Evolutionary conservation across 345 rosid species (phyloP).

Genomic region (Aethionema arabicum): DNA sequence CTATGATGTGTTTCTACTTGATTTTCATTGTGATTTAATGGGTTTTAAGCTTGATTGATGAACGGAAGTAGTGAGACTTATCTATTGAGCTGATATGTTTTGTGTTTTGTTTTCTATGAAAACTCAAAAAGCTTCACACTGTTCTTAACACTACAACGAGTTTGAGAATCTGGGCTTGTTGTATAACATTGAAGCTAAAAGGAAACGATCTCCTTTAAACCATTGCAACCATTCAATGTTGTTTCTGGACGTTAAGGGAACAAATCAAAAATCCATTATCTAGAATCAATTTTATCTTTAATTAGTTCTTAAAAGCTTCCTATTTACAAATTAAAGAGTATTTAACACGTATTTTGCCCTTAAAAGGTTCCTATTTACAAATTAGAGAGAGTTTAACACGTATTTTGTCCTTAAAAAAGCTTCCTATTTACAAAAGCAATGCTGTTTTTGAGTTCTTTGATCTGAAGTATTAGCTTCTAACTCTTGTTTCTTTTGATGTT

Average conservation of each 20-base stretch:
- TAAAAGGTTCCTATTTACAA: too few species aligned
- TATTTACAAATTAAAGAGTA: too few species aligned
- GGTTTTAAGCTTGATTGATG: not conserved
- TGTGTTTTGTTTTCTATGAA: slow-evolving; percentile 1
- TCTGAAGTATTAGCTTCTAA: not conserved
- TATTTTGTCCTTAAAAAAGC: too few species aligned
- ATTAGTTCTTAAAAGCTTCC: too few species aligned
- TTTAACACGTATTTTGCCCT: too few species aligned
- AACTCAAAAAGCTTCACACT: slow-evolving; percentile 26
- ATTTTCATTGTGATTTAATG: not conserved
- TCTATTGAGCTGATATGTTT: not conserved
- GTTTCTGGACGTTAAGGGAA: slow-evolving; percentile 80
- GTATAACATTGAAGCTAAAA: slow-evolving; percentile 48
- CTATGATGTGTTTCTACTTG: not conserved
- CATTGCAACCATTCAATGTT: slow-evolving; percentile 45
- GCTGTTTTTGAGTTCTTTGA: not conserved
- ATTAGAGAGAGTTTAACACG: too few species aligned
- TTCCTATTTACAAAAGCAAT: not conserved
- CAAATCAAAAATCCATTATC: slow-evolving; percentile 34
- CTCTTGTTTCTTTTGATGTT: not conserved
- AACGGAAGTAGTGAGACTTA: not conserved
- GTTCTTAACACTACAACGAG: slow-evolving; percentile 1
- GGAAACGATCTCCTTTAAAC: slow-evolving; percentile 63
- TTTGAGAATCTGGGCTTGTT: slow-evolving; percentile 26
- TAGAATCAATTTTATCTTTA: not conserved